Evolutionary conservation across 148 eudicot species (phyloP).

Genomic region (Pouteria glomerata): DNA sequence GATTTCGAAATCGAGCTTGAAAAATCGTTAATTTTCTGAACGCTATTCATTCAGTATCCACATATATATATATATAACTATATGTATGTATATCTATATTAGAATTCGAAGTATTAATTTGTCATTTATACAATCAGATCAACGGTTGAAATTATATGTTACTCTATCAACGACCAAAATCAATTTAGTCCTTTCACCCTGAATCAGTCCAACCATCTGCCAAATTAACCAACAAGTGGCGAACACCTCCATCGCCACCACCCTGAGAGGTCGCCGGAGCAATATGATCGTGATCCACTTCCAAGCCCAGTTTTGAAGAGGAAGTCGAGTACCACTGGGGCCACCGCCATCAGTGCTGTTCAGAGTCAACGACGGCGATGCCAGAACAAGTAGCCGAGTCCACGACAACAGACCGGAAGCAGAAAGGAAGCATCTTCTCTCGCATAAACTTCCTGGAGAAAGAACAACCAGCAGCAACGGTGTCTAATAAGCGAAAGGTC

Average conservation of each 20-base stretch:
- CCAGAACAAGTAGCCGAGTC: slow-evolving; percentile 1
- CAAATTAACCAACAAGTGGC: slow-evolving; percentile 33
- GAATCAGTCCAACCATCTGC: no score
- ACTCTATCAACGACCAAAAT: no score
- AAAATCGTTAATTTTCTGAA: no score
- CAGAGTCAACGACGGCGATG: slow-evolving; percentile 27
- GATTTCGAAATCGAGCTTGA: no score
- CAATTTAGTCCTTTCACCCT: no score
- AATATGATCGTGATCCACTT: slow-evolving; percentile 2
- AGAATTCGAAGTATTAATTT: no score
- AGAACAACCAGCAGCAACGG: slow-evolving; percentile 18
- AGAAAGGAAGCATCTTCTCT: slow-evolving; percentile 67
- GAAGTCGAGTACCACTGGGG: slow-evolving; percentile 13
- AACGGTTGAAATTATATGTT: no score
- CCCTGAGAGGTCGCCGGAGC: slow-evolving; percentile 46
- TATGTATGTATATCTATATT: no score
- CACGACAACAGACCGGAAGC: slow-evolving; percentile 36
- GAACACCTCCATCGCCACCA: slow-evolving; percentile 33
- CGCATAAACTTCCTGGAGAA: slow-evolving; percentile 62
- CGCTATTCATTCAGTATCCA: no score
- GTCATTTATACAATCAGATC: no score
- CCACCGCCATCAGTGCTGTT: slow-evolving; percentile 28
- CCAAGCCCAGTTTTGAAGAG: no score
- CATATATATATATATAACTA: no score
- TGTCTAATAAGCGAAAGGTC: slow-evolving; percentile 46